Conservation (phyloP, 805 yeast genomes). For the Pichia rugopelliculosa region DNA sequence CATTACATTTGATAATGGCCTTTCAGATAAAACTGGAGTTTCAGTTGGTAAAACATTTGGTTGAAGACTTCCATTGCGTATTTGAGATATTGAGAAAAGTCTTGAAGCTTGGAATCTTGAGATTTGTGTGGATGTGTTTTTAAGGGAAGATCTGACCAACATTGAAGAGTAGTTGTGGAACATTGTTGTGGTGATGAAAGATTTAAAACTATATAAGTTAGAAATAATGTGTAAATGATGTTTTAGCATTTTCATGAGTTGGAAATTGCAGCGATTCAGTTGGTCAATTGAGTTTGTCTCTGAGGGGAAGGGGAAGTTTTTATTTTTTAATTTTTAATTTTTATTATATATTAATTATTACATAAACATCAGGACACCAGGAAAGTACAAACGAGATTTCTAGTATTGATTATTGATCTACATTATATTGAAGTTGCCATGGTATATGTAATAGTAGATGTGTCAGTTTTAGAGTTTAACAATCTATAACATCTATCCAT, state of each 20-base stretch:
- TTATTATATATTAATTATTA: no score
- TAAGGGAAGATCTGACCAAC: background rate
- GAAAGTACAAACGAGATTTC: background rate
- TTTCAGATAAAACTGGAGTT: constrained; percentile 62
- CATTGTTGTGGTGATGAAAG: constrained; percentile 1
- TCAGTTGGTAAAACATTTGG: constrained; percentile 55
- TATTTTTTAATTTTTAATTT: no score
- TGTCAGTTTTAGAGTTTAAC: no score
- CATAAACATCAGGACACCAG: background rate
- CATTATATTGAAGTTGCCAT: no score
- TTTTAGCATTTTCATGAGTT: constrained; percentile 1
- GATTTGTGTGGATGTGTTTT: background rate
- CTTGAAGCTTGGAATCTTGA: background rate
- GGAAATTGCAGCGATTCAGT: constrained; percentile 9
- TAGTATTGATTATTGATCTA: no score
- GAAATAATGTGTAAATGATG: background rate
- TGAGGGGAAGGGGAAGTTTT: constrained; percentile 5
- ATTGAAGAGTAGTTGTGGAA: constrained; percentile 2
- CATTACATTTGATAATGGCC: constrained; percentile 50
- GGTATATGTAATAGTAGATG: no score
- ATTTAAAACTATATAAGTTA: background rate
- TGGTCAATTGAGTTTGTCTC: background rate
- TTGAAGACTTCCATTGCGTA: constrained; percentile 21
- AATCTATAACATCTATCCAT: no score
- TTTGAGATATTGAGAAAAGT: constrained; percentile 7